phyloP scores from a whole-genome alignment of 768 basidiomycete species.

The Tricholomella constricta region DNA sequence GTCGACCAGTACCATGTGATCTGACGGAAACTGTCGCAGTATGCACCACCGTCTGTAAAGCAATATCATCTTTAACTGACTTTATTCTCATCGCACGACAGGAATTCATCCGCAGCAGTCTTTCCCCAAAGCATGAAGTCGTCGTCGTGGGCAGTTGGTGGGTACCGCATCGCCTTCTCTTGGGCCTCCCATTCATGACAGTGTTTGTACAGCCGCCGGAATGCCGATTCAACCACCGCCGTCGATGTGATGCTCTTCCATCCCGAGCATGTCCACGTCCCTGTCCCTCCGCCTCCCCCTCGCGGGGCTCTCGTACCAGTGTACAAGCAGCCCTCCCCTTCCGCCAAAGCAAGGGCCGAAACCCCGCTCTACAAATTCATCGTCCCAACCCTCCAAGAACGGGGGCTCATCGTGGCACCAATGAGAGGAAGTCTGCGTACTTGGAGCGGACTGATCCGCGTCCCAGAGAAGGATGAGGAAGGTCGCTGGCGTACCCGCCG shows the following conservation, averaged over 20 bases:
- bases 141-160: slow-evolving; percentile 60
- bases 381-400: slow-evolving; percentile 41
- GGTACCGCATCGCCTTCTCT: slow-evolving; percentile 22
- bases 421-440: slow-evolving; percentile 30
- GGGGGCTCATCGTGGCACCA: slow-evolving; percentile 46
- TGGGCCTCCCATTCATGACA: background rate
- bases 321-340: background rate
- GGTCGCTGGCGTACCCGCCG: slow-evolving; percentile 22
- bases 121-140: slow-evolving; percentile 51
- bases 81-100: slow-evolving; percentile 21
- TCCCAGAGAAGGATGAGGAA: slow-evolving; percentile 37
- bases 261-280: slow-evolving; percentile 45
- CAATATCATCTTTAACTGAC: background rate
- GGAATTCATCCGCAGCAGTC: slow-evolving; percentile 50
- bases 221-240: slow-evolving; percentile 32
- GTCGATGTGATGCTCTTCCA: slow-evolving; percentile 48
- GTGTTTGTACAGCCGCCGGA: slow-evolving; percentile 47
- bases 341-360: background rate
- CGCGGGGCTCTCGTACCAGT: slow-evolving; percentile 2
- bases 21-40: slow-evolving; percentile 52
- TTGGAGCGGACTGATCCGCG: slow-evolving; percentile 56
- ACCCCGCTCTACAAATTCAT: slow-evolving; percentile 34
- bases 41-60: slow-evolving; percentile 15
- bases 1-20: slow-evolving; percentile 34
- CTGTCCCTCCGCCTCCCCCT: slow-evolving; percentile 33